Evolutionary conservation across 2,329 filamentous ascomycete species (phyloP), one percentile per base, ranked within the genome.

Genomic region (Neophaeococcomyces mojaviensis): DNA sequence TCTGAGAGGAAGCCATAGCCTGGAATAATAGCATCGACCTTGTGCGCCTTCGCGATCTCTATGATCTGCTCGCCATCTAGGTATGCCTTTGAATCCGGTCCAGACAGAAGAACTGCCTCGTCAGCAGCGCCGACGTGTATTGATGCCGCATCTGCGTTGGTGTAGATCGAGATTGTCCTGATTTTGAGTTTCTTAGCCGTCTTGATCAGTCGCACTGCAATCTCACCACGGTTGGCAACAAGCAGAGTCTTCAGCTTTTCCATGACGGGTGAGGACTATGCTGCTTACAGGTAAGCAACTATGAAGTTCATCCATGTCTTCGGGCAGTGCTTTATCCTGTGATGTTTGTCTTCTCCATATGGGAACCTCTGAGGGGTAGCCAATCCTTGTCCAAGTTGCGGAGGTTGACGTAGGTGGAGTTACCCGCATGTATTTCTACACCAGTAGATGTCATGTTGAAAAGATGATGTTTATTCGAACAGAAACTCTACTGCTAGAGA

Each of bases 1-100:
- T 84, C 81, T 0, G 75, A 76, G 1, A 85, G 61, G 49, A 83
- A 84, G 0, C 81, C 81, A 63, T 85, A 84, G 2, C 81, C 81
- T 0, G 81, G 81, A 40, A 81, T 78, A 13, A 84, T 70, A 3
- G 78, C 79, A 49, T 83, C 71, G 2, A 63, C 74, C 2, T 64
- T 57, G 12, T 69, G 63, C 2, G 66, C 58, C 34, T 68, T 69
- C 8, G 78, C 77, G n/a, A 80, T 68, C 3, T 65, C 57, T 15
- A 82, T 62, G 2, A 69, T 66, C 36, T 63, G 57, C 16, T 67
- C 60, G 22, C 44, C 51, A 24, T 58, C 53, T 31, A 54, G 49
- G 52, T 78, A 78, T 3, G 70, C 72, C 20, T 66, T 70, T 33
- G 68, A 63, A 55, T 72, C 69, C 13, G 65, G 60, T 0, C 73